Base-by-base conservation (phyloP, 139 green algal genomes). In the Coccomyxa sp. region DNA sequence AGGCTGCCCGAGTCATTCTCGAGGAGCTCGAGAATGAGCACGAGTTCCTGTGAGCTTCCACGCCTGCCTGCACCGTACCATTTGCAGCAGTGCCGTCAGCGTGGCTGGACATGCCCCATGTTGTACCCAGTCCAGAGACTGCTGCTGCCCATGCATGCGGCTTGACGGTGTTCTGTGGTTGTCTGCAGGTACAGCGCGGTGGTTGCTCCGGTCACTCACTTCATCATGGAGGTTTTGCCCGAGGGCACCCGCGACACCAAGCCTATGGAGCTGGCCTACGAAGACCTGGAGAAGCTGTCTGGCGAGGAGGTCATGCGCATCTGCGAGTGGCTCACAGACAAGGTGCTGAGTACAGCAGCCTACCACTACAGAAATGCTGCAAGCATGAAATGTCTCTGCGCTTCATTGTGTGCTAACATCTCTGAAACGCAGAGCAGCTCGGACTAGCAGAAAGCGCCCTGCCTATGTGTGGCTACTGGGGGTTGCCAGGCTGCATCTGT, bases 301-400 rank as follows among this genome's bases (percentile, higher is more conserved):
- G 58, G 79, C 24, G 87, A 89, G n/a, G 90, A 92, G 38, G 79
- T 91, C 10, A 75, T 75, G 29, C 82, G 83, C n/a, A 91, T 97
- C 39, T 83, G 86, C 29, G 91, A 97, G 83, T 97, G 89, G 88
- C 82, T 97, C 35, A 94, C 87, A 0, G 92, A 97, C 77, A 94
- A 94, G 82, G 88, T 41, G 69, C n/a, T n/a, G n/a, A n/a, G n/a
- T n/a, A n/a, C n/a, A n/a, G n/a, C n/a, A n/a, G n/a, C n/a, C n/a
- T n/a, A n/a, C n/a, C n/a, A n/a, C n/a, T n/a, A n/a, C n/a, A n/a
- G n/a, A n/a, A n/a, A n/a, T n/a, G n/a, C n/a, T n/a, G n/a, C n/a
- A n/a, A n/a, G n/a, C n/a, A n/a, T n/a, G n/a, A n/a, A n/a, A n/a
- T n/a, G n/a, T n/a, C n/a, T n/a, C n/a, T n/a, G n/a, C n/a, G n/a